These are phyloP conservation scores for Apiospora koreana DNA, from an alignment of 2,329 filamentous ascomycete genomes.

Conservation along the genomic window DNA sequence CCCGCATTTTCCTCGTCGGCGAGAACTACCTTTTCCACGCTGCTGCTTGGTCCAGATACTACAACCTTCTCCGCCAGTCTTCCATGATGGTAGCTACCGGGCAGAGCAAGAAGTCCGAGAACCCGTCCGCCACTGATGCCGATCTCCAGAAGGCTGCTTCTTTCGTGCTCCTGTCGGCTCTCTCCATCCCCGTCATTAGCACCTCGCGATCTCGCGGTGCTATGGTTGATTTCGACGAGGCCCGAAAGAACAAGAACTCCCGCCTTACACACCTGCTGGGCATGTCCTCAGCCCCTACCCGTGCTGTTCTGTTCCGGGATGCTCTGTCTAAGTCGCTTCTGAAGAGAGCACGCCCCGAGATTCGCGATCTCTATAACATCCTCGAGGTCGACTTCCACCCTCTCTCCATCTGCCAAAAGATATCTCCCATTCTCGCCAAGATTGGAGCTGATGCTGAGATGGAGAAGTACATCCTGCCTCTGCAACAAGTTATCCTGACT, in stretches of 20 bases:
- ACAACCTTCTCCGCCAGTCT: constrained; percentile 92
- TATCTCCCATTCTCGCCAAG: constrained; percentile 90
- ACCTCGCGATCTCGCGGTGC: constrained; percentile 94
- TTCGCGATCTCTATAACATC: constrained; percentile 96
- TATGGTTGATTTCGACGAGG: constrained; percentile 94
- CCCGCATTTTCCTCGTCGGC: constrained; percentile 96
- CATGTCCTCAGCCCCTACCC: constrained; percentile 87
- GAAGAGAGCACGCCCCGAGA: constrained; percentile 90
- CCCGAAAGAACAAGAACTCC: constrained; percentile 98
- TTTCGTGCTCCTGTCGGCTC: constrained; percentile 90
- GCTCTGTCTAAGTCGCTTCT: constrained; percentile 92
- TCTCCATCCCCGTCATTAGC: constrained; percentile 99
- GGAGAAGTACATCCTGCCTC: constrained; percentile 92
- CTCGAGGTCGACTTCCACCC: constrained; percentile 99
- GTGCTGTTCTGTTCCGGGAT: constrained; percentile 91
- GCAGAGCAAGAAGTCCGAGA: constrained; percentile 90
- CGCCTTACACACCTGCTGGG: constrained; percentile 93
- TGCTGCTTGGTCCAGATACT: constrained; percentile 95
- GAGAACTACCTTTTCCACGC: constrained; percentile 99
- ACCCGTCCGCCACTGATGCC: constrained; percentile 83
- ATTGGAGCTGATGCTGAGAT: constrained; percentile 94
- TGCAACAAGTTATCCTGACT: constrained; percentile 98
- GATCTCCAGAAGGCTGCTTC: constrained; percentile 94
- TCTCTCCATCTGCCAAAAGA: constrained; percentile 98
- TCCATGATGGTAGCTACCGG: constrained; percentile 79